Percentiles rank a stretch among this genome's conserved stretches.
Evolutionary conservation across 306 rosid genomes (phyloP).

Genomic region (Quercus gilva): DNA sequence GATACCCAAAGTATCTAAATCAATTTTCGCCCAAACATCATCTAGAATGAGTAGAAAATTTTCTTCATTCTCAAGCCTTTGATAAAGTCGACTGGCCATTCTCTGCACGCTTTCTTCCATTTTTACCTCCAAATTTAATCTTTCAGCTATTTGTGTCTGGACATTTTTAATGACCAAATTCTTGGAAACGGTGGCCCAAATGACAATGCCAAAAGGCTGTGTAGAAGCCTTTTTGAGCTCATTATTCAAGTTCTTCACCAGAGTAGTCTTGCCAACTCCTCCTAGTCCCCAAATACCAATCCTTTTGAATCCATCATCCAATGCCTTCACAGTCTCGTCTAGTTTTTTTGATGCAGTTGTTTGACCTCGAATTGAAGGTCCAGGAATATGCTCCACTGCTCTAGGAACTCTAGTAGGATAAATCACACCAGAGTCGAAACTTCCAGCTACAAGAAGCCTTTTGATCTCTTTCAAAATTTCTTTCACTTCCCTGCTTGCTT

Average conservation of each 20-base stretch:
- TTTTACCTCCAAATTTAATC: slow-evolving; percentile 1
- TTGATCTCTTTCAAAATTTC: neutral
- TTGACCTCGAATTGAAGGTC: neutral
- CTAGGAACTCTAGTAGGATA: accelerated
- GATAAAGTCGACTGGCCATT: neutral
- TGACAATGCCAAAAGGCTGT: slow-evolving; percentile 4
- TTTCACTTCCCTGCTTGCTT: neutral
- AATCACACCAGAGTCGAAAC: neutral
- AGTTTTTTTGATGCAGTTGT: too few relatives aligned
- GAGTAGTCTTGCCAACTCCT: too few relatives aligned
- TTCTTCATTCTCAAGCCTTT: slow-evolving; percentile 2
- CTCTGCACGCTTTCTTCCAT: slow-evolving; percentile 12
- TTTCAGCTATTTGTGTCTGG: slow-evolving; percentile 7
- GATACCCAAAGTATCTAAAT: neutral
- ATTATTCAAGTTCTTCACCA: too few relatives aligned
- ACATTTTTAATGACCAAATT: slow-evolving; percentile 16
- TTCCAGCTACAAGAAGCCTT: neutral
- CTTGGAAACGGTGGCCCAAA: slow-evolving; percentile 23
- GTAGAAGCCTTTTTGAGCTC: too few relatives aligned
- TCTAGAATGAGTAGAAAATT: neutral
- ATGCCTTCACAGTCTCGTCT: too few relatives aligned
- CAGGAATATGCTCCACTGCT: neutral
- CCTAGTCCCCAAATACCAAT: too few relatives aligned
- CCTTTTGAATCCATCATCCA: too few relatives aligned
- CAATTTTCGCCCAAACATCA: neutral